Percentiles rank a stretch among this genome's conserved stretches.
phyloP scores from a whole-genome alignment of 1,139 yeast species.

The Yamadazyma taylorii region DNA sequence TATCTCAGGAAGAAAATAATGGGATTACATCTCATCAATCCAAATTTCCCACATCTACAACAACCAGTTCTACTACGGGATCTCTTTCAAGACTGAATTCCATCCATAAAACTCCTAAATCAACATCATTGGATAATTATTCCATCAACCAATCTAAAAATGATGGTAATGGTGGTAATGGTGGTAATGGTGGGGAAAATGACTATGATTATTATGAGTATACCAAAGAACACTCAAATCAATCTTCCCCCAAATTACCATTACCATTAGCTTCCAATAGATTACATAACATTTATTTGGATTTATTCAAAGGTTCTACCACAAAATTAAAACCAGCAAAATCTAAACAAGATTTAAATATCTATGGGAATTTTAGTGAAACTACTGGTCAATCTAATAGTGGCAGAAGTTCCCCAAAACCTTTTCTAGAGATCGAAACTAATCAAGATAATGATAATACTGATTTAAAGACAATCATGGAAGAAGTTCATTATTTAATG shows the following conservation, averaged over 20 bases:
- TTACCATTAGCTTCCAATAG: not conserved
- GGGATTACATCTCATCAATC: not conserved
- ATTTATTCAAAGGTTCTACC: constrained; percentile 12
- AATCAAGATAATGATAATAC: not conserved
- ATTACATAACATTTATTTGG: constrained; percentile 8
- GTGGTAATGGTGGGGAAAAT: no score
- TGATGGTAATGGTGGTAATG: no score
- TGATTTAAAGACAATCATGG: constrained; percentile 25
- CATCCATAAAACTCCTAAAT: not conserved
- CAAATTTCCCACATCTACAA: not conserved
- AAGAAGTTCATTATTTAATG: constrained; percentile 30
- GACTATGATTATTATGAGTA: no score
- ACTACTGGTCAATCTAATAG: constrained; percentile 7
- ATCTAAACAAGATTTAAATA: constrained; percentile 12
- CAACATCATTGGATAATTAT: no score
- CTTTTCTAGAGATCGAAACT: constrained; percentile 1
- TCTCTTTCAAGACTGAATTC: not conserved
- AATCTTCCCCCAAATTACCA: no score
- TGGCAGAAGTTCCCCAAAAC: not conserved
- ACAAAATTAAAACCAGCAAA: not conserved
- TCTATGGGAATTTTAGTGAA: constrained; percentile 28
- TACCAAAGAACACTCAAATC: no score
- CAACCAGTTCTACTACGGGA: not conserved
- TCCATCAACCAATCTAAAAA: no score
- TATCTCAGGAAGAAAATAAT: not conserved